phyloP scores from a whole-genome alignment of 2,329 filamentous ascomycete species.

The Aureobasidium sp. region DNA sequence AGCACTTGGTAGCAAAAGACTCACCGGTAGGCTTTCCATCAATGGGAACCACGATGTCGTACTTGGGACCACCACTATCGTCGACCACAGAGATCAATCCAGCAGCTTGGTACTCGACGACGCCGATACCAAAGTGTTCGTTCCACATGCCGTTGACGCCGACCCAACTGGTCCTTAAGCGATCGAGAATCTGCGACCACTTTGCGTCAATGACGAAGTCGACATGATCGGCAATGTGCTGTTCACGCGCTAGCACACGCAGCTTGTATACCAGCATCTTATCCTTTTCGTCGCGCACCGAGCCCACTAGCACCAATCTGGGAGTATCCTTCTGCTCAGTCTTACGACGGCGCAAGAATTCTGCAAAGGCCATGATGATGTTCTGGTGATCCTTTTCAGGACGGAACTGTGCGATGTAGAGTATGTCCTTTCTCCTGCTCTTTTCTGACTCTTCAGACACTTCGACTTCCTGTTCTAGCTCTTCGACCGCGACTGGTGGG shows the following conservation, averaged over 20 bases:
- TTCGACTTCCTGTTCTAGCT: constrained; percentile 66
- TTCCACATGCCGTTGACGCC: constrained; percentile 99
- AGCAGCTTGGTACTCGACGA: constrained; percentile 96
- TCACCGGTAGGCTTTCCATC: constrained; percentile 70
- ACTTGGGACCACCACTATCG: constrained; percentile 82
- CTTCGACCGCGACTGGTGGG: constrained; percentile 82
- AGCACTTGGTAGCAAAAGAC: too few species aligned
- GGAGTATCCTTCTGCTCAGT: constrained; percentile 31
- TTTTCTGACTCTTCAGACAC: constrained; percentile 62
- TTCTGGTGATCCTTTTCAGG: constrained; percentile 94
- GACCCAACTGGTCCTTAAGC: constrained; percentile 67
- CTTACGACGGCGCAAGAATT: constrained; percentile 34
- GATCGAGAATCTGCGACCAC: constrained; percentile 78
- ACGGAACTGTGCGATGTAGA: constrained; percentile 96
- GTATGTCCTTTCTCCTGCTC: constrained; percentile 59
- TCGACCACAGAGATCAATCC: constrained; percentile 91
- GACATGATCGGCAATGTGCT: constrained; percentile 74
- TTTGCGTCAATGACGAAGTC: constrained; percentile 84
- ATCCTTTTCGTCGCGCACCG: constrained; percentile 77
- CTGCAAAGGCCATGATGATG: constrained; percentile 77
- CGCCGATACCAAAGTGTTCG: constrained; percentile 96
- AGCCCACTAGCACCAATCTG: constrained; percentile 77
- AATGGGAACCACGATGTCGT: constrained; percentile 81
- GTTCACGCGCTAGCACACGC: constrained; percentile 74
- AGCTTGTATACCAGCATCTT: constrained; percentile 81